Base-by-base conservation (phyloP, 352 stramenopile species). In the Aphanomyces euteiches region DNA sequence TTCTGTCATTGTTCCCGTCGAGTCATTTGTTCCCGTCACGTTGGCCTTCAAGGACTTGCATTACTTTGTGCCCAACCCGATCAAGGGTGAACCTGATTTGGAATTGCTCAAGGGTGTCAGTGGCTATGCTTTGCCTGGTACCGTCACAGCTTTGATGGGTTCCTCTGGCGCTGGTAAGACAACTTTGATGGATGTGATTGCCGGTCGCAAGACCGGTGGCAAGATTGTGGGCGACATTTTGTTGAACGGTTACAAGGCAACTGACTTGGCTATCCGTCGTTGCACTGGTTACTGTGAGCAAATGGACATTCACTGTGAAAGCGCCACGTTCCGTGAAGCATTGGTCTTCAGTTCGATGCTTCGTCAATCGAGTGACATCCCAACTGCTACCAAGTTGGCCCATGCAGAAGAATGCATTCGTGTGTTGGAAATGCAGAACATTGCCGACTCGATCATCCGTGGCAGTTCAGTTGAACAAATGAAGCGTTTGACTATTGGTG, bases 121-220 rank as follows among this genome's bases (percentile, higher is more conserved):
- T 37, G 82, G 81, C 7, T 79, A 78, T 28, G 80, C 82, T 37
- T 66, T 76, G 10, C 86, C 86, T 3, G 83, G 86, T 5, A 85
- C 76, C 0, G 88, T 93, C 73, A 88, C 82, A 2, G 84, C 86
- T n/a, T 73, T 93, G 19, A 91, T 93, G 82, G 86, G 86, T 0
- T 88, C 82, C 0, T 87, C 78, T 10, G 87, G 88, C 34, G 85
- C 88, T 19, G 92, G 93, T 5, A 98, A 98, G 74, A 98, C 93
- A 2, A 98, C 95, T 1, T 78, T 98, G 7, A 92, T 98, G 77
- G 92, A 98, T 76, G 91, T 98, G 1, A 95, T 98, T 54, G 90
- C 94, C 0, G 78, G 95, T 4, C 81, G 95, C 58, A 98, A 98
- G 75, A 94, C 81, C 7, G 84, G 82, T 36, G 93, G 93, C 7